Percentiles rank a stretch among this genome's conserved stretches.
Evolutionary conservation across 2,329 filamentous ascomycete species (phyloP).

Genomic region (Sclerotinia sclerotiorum): DNA sequence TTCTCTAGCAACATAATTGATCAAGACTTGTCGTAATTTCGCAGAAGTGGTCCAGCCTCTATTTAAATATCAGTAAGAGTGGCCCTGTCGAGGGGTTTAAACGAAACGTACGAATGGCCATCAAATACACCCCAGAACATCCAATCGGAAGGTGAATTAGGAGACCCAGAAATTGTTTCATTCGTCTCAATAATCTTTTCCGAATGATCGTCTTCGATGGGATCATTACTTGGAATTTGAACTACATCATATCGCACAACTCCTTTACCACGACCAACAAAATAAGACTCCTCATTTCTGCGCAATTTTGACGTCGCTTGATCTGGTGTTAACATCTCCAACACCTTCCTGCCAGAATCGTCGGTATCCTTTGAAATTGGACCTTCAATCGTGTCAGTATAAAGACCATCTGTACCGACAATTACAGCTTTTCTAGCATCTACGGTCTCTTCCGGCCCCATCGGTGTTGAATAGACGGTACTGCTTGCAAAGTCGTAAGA

Average conservation of each 20-base stretch:
- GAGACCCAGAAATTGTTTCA: conserved; percentile 49
- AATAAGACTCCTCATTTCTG: conserved; percentile 86
- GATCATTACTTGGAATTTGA: conserved; percentile 93
- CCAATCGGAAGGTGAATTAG: conserved; percentile 73
- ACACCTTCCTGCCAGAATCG: conserved; percentile 77
- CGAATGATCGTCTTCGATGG: conserved; percentile 96
- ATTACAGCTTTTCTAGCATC: conserved; percentile 69
- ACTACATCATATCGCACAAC: conserved; percentile 94
- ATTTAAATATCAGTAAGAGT: conserved; percentile 16
- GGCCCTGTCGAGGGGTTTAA: too few relatives aligned
- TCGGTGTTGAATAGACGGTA: conserved; percentile 30
- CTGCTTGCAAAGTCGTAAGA: conserved; percentile 33
- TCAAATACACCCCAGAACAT: conserved; percentile 99
- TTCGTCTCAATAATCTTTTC: conserved; percentile 93
- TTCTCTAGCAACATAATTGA: conserved; percentile 89
- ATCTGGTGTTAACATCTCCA: conserved; percentile 96
- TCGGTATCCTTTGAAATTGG: conserved; percentile 87
- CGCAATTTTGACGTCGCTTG: conserved; percentile 89
- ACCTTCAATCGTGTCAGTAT: conserved; percentile 80
- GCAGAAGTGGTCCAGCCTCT: conserved; percentile 98
- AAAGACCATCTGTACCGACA: conserved; percentile 86
- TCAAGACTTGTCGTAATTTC: conserved; percentile 87
- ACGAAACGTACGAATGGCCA: conserved; percentile 73
- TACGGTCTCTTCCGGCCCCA: conserved; percentile 24
- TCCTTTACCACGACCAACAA: conserved; percentile 84